Conservation (phyloP, 768 basidiomycete species). For the Xerocomellus amylosporus region DNA sequence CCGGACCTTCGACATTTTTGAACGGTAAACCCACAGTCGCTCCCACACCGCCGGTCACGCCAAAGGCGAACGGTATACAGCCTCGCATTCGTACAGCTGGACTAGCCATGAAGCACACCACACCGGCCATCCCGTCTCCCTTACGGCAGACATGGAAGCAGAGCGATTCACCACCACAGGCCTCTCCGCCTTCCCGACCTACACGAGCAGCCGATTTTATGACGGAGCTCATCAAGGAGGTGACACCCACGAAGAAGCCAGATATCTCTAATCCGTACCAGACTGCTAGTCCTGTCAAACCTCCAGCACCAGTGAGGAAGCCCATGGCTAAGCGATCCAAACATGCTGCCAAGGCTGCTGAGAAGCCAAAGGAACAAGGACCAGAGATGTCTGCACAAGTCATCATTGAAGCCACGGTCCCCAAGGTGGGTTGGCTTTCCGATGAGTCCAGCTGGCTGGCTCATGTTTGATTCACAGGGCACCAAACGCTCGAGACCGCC, state of each 20-base stretch:
- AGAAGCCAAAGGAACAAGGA: slow-evolving; percentile 31
- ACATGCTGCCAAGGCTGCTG: slow-evolving; percentile 33
- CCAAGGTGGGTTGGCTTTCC: slow-evolving; percentile 49
- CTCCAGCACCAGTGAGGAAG: slow-evolving; percentile 44
- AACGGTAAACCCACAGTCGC: slow-evolving; percentile 29
- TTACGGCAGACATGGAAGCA: slow-evolving; percentile 70
- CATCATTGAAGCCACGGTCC: slow-evolving; percentile 75
- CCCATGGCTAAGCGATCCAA: slow-evolving; percentile 39
- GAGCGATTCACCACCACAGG: slow-evolving; percentile 38
- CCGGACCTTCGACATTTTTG: slow-evolving; percentile 25
- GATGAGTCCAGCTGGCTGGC: slow-evolving; percentile 1
- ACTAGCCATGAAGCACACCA: slow-evolving; percentile 47
- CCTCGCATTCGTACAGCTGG: slow-evolving; percentile 43
- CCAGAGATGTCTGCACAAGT: slow-evolving; percentile 52
- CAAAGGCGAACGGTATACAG: slow-evolving; percentile 25
- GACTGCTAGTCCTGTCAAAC: slow-evolving; percentile 61
- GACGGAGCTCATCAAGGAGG: slow-evolving; percentile 68
- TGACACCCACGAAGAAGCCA: slow-evolving; percentile 58
- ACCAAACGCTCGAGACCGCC: slow-evolving; percentile 77
- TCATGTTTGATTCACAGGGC: slow-evolving; percentile 44
- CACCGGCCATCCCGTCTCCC: slow-evolving; percentile 69
- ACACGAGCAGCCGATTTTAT: slow-evolving; percentile 69
- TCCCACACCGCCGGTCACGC: slow-evolving; percentile 22
- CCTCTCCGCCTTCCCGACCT: slow-evolving; percentile 36
- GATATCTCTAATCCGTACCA: slow-evolving; percentile 81